Base-by-base conservation (phyloP, 805 yeast species). In the Sungouiella thailandica region DNA sequence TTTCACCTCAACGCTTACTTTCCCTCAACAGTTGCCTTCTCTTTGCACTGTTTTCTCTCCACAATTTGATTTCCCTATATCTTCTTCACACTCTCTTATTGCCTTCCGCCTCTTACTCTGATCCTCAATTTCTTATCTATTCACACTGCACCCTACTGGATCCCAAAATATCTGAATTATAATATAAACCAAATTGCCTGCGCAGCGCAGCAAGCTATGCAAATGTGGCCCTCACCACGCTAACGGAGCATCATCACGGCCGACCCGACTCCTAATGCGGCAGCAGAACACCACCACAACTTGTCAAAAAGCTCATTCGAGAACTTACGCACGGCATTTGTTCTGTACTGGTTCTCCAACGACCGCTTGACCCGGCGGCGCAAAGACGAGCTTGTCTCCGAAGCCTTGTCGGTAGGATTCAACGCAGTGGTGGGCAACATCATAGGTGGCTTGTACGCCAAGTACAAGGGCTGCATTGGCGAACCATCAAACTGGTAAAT, bases 341-440 rank as follows among this genome's bases (percentile, higher is more conserved):
- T 87, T 58, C 78, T 78, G 49, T 74, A 76, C 58, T 78, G 78
- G 65, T 88, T 89, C 52, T 85, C 95, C 49, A 88, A 67, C 6
- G 84, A 68, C 56, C 96, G 74, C 57, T 77, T 78, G 30, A 86
- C 75, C 36, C 74, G 65, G 34, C 62, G 65, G 58, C 49, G 57
- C 45, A 48, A 63, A 33, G 55, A 44, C 6, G 57, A 27, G 25
- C 50, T 47, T 8, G 72, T 57, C 24, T 64, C 59, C 5, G 68
- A 52, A 2, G 66, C 62, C 19, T 44, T 39, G 28, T 67, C 65
- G 2, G 95, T 84, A 15, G 98, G 98, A 59, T 89, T 90, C 70
- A 93, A 65, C 0, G 97, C 89, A 34, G 57, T 62, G 1, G 97
- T 93, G 15, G 98, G 98, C 40, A 93, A 75, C 98, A 93, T 93